Conservation (phyloP, 768 basidiomycete genomes). For the Ramaria rubella region DNA sequence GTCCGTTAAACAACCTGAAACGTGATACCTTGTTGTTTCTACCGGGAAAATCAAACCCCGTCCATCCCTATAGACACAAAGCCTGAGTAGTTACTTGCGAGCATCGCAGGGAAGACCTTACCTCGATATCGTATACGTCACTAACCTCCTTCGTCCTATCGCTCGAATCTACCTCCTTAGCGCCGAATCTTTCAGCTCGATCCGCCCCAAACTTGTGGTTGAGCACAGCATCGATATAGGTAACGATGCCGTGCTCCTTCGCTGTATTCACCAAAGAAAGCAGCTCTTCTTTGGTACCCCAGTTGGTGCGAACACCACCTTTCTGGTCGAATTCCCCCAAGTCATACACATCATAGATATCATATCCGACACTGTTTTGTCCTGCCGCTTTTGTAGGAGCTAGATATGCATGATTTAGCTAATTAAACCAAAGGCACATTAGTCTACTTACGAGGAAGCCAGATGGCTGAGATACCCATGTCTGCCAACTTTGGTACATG, state of each 20-base stretch:
- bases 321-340: constrained; percentile 83
- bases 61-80: constrained; percentile 75
- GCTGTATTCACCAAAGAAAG: constrained; percentile 61
- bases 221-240: constrained; percentile 81
- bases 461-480: constrained; percentile 72
- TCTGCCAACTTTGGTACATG: constrained; percentile 50
- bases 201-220: constrained; percentile 90
- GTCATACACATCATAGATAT: constrained; percentile 90
- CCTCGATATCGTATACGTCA: constrained; percentile 59
- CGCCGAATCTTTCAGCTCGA: constrained; percentile 58
- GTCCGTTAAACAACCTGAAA: background rate
- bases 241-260: constrained; percentile 58
- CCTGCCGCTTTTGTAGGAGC: background rate
- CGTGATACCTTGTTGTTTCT: constrained; percentile 60
- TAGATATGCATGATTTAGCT: background rate
- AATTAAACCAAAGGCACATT: constrained; percentile 40
- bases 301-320: constrained; percentile 63
- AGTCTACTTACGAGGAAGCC: constrained; percentile 77
- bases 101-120: constrained; percentile 21
- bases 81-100: background rate
- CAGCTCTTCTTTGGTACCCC: constrained; percentile 83
- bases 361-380: constrained; percentile 71
- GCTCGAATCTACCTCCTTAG: constrained; percentile 60
- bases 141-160: constrained; percentile 61
- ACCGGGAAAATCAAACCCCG: constrained; percentile 75